Base-by-base conservation (phyloP, 2,329 filamentous ascomycete genomes). In the Lecanosticta acicola region DNA sequence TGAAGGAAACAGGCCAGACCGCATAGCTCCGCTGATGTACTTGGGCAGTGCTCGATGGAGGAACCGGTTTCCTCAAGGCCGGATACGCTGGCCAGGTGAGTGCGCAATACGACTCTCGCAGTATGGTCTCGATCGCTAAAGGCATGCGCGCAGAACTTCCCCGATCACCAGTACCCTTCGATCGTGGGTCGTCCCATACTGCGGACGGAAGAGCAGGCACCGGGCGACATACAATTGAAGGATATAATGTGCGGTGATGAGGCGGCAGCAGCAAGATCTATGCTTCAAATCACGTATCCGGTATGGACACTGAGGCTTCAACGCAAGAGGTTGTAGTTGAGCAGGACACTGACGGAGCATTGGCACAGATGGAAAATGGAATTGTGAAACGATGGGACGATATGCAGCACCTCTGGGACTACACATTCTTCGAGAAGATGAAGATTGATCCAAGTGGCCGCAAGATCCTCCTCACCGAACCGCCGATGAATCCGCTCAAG, bases 211-310 rank as follows among this genome's bases (percentile, higher is more conserved):
- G 93, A 98, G 72, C 74, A 83, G 79, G 70, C 85, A 81, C 19
- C 54, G 19, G 73, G 77, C 52, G 79, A 83, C 61, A 78, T 84
- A 54, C 74, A 83, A 58, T 81, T 90, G 71, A 97, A 96, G 79
- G 93, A 98, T 74, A 96, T 98, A 67, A 98, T 98, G 93, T 97
- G 91, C 72, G 93, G 93, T 67, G 93, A 98, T 73, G 91, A 98
- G 73, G 93, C 93, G 40, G 90, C 93, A 13, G 89, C 89, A 43
- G 91, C 93, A 57, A 83, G 93, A 63, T 95, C 87, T 53, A 95
- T 96, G 89, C 82, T 98, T 51, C 93, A 98, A 71, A 94, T 98
- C 66, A 94, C 85, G 70, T 98, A 98, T 68, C 93, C 93, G 59
- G 81, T 84, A 78, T 59, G 78, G n/a, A 20, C 44, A 13, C 17